A percentile compares a stretch with the other conserved stretches of the same genome.
Conservation (phyloP, 2,329 filamentous ascomycete species). For the Lizonia empirigonia region DNA sequence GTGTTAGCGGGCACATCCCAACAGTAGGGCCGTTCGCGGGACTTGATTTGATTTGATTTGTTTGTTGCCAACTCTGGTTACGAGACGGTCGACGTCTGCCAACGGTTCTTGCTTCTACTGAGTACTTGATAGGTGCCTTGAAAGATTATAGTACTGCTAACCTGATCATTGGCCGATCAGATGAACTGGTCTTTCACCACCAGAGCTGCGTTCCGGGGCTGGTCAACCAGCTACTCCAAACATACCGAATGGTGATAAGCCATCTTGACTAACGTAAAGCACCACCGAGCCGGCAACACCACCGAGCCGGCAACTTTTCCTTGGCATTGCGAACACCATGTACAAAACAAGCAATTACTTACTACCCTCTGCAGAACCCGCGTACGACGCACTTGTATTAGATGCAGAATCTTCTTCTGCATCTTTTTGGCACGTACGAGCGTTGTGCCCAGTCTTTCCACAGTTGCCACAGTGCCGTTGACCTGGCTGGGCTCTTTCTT, state of each 20-base stretch:
- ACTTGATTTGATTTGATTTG: conserved; percentile 7
- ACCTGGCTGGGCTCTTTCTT: too few relatives aligned
- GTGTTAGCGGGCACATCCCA: too few relatives aligned
- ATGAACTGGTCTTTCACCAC: conserved; percentile 17
- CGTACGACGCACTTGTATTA: too few relatives aligned
- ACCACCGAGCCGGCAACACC: conserved; percentile 9
- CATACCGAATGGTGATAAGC: neutral
- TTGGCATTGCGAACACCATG: too few relatives aligned
- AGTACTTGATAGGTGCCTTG: conserved; percentile 6
- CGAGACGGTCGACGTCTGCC: neutral
- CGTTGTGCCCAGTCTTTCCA: too few relatives aligned
- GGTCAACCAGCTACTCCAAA: conserved; percentile 2
- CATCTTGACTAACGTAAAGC: too few relatives aligned
- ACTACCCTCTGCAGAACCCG: too few relatives aligned
- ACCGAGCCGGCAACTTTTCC: neutral
- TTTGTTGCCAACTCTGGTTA: conserved; percentile 5
- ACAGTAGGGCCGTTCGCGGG: conserved; percentile 10
- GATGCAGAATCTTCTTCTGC: too few relatives aligned
- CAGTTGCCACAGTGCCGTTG: too few relatives aligned
- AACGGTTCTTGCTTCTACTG: neutral
- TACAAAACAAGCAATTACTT: too few relatives aligned
- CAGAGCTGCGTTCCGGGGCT: conserved; percentile 4
- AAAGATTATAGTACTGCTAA: conserved; percentile 1
- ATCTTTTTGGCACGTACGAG: too few relatives aligned
- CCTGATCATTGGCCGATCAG: conserved; percentile 26